phyloP scores from a whole-genome alignment of 148 eudicot genomes.

The Camellia granthamiana region DNA sequence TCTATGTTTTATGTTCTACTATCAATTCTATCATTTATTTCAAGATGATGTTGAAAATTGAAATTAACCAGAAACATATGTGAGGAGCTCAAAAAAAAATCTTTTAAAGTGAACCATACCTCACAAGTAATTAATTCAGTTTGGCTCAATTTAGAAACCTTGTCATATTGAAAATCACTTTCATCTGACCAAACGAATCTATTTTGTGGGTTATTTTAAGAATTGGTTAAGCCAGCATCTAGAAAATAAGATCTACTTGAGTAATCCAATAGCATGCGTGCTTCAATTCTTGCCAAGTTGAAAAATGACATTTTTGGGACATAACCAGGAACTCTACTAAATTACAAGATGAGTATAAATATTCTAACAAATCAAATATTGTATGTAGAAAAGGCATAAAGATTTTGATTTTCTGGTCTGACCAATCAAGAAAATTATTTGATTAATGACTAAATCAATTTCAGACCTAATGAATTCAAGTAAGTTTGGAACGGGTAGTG shows the following conservation, averaged over 20 bases:
- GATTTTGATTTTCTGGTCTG: neutral
- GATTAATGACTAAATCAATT: neutral
- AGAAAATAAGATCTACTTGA: neutral
- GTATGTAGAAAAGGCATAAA: neutral
- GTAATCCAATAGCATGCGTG: neutral
- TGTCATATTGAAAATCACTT: neutral
- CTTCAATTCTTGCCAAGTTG: neutral
- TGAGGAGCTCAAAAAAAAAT: neutral
- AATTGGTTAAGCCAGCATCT: constrained; percentile 1
- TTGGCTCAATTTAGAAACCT: neutral
- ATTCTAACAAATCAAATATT: neutral
- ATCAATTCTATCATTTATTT: neutral
- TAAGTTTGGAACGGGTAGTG: neutral
- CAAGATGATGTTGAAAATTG: neutral
- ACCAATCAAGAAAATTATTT: neutral
- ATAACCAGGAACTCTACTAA: neutral
- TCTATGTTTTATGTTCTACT: neutral
- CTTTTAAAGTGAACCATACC: neutral
- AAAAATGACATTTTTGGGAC: neutral
- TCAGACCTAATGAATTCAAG: neutral
- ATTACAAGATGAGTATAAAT: neutral
- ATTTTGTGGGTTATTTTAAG: neutral
- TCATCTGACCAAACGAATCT: neutral
- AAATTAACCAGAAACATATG: neutral
- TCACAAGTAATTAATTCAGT: neutral